Base-by-base conservation (phyloP, 2,329 filamentous ascomycete species). In the Fusarium duplospermum region DNA sequence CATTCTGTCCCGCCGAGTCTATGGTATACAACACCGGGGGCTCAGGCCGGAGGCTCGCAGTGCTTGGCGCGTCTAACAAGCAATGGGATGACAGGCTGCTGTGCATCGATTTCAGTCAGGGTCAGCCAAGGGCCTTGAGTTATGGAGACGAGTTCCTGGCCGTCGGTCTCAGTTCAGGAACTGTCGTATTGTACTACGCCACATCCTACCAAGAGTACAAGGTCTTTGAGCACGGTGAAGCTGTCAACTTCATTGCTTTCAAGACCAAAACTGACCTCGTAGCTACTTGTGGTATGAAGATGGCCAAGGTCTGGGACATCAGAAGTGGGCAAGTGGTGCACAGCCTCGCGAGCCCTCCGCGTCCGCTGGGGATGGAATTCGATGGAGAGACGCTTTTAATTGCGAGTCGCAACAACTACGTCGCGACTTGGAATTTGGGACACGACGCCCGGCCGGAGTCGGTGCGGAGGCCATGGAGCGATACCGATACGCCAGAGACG, bases 1-100 rank as follows among this genome's bases (percentile, higher is more conserved):
- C 81, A 11, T 80, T 83, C 59, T 82, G 80, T 56, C 82, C 82
- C 11, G 72, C 66, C 3, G 65, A 73, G 22, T 81, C 79, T 9
- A 73, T 76, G 60, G 58, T 80, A 24, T 71, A 73, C 67, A 76
- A 70, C 27, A 71, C 67, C 52, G 36, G 54, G 10, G 47, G 33
- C 13, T 45, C 52, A 36, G 57, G 62, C 7, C 62, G 68, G 24
- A 73, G 60, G 11, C 63, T 82, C 4, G 31, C 61, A 18, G 75
- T 83, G 2, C 20, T 78, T 54, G 80, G 79, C 5, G 40, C 74
- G 14, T 56, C 50, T 14, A 69, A 74, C 13, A 45, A 69, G 20
- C 70, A 77, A 52, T 81, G 81, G 81, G 79, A 82, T 66, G 81
- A 83, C 22, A 77, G 78, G 59, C 58, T 82, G 3, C 66, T 76